phyloP scores from a whole-genome alignment of 1,284 basidiomycete species.

The Stereum hirsutum region DNA sequence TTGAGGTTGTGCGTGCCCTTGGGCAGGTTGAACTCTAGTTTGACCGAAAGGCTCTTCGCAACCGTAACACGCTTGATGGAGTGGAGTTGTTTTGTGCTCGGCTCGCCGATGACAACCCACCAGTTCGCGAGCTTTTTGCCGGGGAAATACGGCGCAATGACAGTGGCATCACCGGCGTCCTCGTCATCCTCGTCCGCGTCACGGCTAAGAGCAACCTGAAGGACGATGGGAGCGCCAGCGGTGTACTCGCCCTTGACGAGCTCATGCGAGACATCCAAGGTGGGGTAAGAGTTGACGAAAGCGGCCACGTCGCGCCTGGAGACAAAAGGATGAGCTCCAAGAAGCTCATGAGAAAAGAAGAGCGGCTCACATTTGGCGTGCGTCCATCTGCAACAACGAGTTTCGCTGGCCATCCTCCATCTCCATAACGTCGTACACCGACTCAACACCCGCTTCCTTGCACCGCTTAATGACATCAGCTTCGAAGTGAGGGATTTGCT shows the following conservation, averaged over 20 bases:
- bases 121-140: conserved; percentile 88
- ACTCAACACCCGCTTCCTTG: conserved; percentile 71
- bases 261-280: conserved; percentile 80
- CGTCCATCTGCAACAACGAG: conserved; percentile 78
- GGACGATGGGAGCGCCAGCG: conserved; percentile 73
- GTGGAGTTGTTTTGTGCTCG: conserved; percentile 63
- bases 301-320: conserved; percentile 79
- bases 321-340: conserved; percentile 10
- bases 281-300: conserved; percentile 93
- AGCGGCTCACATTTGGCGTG: conserved; percentile 69
- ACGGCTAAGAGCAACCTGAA: conserved; percentile 75
- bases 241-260: conserved; percentile 81
- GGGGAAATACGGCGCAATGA: conserved; percentile 90
- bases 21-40: conserved; percentile 84
- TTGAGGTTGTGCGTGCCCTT: conserved; percentile 81
- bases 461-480: conserved; percentile 81
- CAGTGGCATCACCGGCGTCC: conserved; percentile 64
- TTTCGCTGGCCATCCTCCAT: conserved; percentile 89
- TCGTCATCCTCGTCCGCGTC: conserved; percentile 84
- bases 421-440: conserved; percentile 95
- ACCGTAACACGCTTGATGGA: conserved; percentile 96
- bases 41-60: conserved; percentile 66
- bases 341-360: not conserved
- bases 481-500: conserved; percentile 96
- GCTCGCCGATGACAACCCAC: conserved; percentile 95